phyloP scores from a whole-genome alignment of 2,329 filamentous ascomycete species.

The Trichoderma atroviride region DNA sequence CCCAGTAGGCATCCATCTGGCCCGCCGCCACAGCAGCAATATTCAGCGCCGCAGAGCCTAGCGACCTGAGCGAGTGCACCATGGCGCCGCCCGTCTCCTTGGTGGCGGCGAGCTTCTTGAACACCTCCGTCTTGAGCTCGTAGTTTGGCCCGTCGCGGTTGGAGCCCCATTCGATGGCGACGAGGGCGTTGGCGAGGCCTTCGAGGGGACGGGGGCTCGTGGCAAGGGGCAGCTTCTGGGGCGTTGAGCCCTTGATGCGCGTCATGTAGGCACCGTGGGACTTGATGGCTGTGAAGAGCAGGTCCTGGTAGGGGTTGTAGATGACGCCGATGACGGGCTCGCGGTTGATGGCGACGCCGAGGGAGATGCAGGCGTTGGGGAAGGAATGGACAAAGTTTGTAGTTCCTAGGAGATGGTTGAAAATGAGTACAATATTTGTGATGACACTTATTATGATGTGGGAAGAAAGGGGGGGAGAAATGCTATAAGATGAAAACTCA shows the following conservation, averaged over 20 bases:
- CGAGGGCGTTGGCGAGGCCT: conserved; percentile 63
- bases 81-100: conserved; percentile 69
- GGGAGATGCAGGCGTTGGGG: conserved; percentile 74
- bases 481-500: conserved; percentile 8
- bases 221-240: conserved; percentile 46
- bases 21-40: conserved; percentile 72
- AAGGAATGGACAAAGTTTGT: conserved; percentile 81
- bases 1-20: conserved; percentile 75
- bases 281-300: conserved; percentile 68
- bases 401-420: conserved; percentile 44
- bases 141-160: conserved; percentile 71
- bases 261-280: conserved; percentile 67
- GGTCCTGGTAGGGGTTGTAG: conserved; percentile 75
- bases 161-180: conserved; percentile 75
- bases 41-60: conserved; percentile 76
- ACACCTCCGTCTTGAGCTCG: conserved; percentile 68
- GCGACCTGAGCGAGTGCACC: conserved; percentile 72
- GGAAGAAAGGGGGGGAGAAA: not conserved
- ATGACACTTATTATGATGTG: not conserved
- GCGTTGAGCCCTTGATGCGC: conserved; percentile 45
- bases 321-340: conserved; percentile 71
- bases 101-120: conserved; percentile 60
- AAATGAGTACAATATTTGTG: not conserved
- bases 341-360: conserved; percentile 68
- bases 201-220: conserved; percentile 57